Conservation (phyloP, 305 asterid genomes). For the Fraxinus greggii region DNA sequence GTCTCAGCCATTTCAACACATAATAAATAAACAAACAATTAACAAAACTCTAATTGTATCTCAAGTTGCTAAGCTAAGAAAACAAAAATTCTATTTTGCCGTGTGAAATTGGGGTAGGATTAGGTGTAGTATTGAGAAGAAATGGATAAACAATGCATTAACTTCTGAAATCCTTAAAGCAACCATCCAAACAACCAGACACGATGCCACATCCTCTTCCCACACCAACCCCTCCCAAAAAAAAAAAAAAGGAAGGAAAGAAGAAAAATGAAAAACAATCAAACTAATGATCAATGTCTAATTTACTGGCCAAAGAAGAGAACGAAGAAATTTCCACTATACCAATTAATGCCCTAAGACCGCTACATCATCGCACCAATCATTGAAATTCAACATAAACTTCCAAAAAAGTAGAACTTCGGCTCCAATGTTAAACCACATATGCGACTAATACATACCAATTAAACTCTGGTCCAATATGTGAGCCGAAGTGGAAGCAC, state of each 20-base stretch:
- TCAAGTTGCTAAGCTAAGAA: neutral
- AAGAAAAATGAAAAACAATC: neutral
- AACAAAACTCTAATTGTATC: neutral
- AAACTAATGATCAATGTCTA: neutral
- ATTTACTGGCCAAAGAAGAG: neutral
- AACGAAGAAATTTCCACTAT: neutral
- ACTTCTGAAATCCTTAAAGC: neutral
- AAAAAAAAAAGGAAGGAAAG: neutral
- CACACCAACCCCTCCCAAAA: neutral
- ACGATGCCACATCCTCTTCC: neutral
- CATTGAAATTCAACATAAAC: conserved; percentile 14
- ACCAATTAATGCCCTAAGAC: neutral
- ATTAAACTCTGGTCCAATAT: conserved; percentile 45
- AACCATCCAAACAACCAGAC: neutral
- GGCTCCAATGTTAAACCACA: neutral
- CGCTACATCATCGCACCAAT: neutral
- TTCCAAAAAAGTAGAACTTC: neutral
- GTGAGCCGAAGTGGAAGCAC: conserved; percentile 58
- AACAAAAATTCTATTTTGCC: too few relatives aligned
- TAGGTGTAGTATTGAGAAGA: too few relatives aligned
- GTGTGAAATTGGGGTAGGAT: too few relatives aligned
- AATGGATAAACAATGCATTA: neutral
- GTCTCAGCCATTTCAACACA: conserved; percentile 42
- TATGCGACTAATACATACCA: conserved; percentile 40
- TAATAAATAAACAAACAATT: neutral